Conservation (phyloP, 257 asterid genomes). For the Gentiana macrophylla region DNA sequence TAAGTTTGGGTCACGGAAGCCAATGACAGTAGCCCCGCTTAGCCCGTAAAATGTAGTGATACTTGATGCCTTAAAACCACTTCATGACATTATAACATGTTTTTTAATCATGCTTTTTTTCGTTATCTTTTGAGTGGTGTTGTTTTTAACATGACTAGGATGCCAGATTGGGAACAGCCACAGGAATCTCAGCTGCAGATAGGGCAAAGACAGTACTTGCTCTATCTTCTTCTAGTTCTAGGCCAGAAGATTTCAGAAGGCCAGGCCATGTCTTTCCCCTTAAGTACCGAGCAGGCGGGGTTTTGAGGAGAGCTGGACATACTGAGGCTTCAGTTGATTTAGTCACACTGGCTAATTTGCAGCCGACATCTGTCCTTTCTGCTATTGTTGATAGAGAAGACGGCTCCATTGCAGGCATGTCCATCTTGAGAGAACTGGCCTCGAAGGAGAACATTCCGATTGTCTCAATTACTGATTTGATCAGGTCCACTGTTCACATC, state of each 20-base stretch:
- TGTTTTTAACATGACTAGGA: slow-evolving; percentile 31
- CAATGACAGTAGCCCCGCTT: neutral
- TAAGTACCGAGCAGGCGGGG: slow-evolving; percentile 73
- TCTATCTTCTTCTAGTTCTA: slow-evolving; percentile 51
- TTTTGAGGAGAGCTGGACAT: slow-evolving; percentile 65
- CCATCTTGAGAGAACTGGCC: slow-evolving; percentile 38
- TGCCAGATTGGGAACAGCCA: slow-evolving; percentile 54
- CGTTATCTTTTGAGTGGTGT: neutral
- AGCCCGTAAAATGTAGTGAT: neutral
- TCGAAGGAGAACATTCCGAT: slow-evolving; percentile 43
- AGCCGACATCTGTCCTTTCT: slow-evolving; percentile 53
- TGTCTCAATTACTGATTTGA: slow-evolving; percentile 65
- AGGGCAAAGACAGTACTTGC: slow-evolving; percentile 68
- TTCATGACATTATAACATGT: neutral
- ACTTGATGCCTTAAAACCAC: neutral
- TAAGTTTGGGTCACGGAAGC: too few species aligned
- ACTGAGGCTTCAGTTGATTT: slow-evolving; percentile 83
- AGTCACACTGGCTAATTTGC: slow-evolving; percentile 48
- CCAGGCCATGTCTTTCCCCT: slow-evolving; percentile 90
- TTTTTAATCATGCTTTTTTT: neutral
- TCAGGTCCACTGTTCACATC: slow-evolving; percentile 28
- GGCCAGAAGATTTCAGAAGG: slow-evolving; percentile 59
- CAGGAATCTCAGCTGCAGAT: slow-evolving; percentile 77
- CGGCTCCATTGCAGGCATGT: slow-evolving; percentile 53
- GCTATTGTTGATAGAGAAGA: slow-evolving; percentile 53